Evolutionary conservation across 441 rosid genomes (phyloP).

Genomic region (Populus hybrid): DNA sequence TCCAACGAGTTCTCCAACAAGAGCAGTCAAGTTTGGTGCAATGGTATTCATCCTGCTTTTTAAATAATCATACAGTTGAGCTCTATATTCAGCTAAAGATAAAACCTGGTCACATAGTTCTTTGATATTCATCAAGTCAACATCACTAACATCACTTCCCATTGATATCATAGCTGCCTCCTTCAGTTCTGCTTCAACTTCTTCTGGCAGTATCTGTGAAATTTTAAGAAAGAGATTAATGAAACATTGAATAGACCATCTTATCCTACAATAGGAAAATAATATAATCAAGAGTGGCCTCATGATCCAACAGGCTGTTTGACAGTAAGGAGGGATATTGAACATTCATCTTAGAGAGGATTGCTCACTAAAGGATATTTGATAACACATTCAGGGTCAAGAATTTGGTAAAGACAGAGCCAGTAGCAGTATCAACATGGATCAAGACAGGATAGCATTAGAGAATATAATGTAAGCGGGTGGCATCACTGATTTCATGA

Average conservation of each 20-base stretch:
- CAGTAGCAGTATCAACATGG: background rate
- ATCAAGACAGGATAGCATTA: background rate
- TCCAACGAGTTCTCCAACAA: conserved; percentile 96
- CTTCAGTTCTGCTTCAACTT: conserved; percentile 71
- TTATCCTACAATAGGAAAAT: background rate
- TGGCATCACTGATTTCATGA: background rate
- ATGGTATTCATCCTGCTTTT: conserved; percentile 90
- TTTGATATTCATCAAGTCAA: conserved; percentile 66
- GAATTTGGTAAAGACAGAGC: background rate
- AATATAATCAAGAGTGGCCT: background rate
- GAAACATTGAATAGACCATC: background rate
- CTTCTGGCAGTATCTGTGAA: conserved; percentile 61
- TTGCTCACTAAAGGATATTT: background rate
- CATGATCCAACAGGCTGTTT: background rate
- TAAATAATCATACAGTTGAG: conserved; percentile 79
- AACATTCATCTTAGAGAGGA: background rate
- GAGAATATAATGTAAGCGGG: background rate
- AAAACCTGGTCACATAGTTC: conserved; percentile 91
- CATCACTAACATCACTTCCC: conserved; percentile 92
- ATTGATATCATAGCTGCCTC: conserved; percentile 88
- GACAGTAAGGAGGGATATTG: background rate
- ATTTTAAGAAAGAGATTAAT: background rate
- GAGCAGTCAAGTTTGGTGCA: conserved; percentile 90
- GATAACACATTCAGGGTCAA: background rate
- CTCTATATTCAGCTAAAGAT: conserved; percentile 86